Base-by-base conservation (phyloP, 2,329 filamentous ascomycete species). In the Daldinia sp. region DNA sequence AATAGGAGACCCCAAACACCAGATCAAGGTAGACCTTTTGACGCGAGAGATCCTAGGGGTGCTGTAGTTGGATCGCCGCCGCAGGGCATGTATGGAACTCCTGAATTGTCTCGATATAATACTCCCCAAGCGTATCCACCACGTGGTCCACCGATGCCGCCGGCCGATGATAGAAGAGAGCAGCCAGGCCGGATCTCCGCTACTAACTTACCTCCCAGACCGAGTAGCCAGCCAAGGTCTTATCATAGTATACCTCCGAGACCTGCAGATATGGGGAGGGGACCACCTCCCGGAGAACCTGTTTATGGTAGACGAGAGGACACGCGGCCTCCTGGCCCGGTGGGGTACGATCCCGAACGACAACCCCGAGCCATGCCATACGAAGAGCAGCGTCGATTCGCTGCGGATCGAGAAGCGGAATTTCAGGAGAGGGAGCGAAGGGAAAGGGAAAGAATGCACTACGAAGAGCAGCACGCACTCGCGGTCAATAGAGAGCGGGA, bases 1-100 rank as follows among this genome's bases (percentile, higher is more conserved):
- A 4, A 91, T 87, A 77, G 90, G 69, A 85, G 91, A 67, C 91
- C 91, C 2, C 89, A 92, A 65, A 93, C 91, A 0, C 92, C 92
- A n/a, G 91, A 93, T 50, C 89, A 90, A 68, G 83, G 85, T 53
- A 85, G 87, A 74, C 81, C 82, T 62, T 88, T 88, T 80, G 83
- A 89, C 64, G 54, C 75, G 61, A 74, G 82, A 72, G 78, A 80
- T 73, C 76, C 76, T 70, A 81, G 86, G 74, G 81, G 80, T 26
- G 79, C 80, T 68, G 75, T 81, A 2, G 82, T 82, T 15, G 82
- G 81, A 4, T 87, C 87, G 13, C 85, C 86, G 5, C 81, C 77
- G 67, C 75, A 85, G 72, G 81, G 80, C 60, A 78, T 82, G 42
- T 87, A 87, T 70, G 82, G 81, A 2, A 89, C 88, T 0, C 88